Evolutionary conservation across 1,284 basidiomycete species (phyloP), one percentile per base, ranked within the genome.

Genomic region (Microstroma glucosiphilum): DNA sequence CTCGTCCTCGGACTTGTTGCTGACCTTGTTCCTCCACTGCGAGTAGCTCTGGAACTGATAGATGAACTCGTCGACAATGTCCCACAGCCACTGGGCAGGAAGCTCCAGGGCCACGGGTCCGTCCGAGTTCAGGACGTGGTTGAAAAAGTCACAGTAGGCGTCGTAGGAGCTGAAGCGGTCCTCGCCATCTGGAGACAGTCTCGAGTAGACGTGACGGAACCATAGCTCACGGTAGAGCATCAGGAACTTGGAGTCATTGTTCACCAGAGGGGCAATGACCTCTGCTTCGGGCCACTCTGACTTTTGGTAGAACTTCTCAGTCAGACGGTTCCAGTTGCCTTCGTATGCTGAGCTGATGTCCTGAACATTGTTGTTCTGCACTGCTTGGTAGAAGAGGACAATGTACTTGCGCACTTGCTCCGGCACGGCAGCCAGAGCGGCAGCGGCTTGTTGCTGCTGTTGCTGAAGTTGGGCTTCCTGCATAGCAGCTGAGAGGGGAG

Each of bases 1-100:
- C 79, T 97, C 94, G 73, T 96, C 92, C 60, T 93, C 92, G 0
- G 86, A 86, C 83, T 96, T 96, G 67, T 84, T 85, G 67, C 89
- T 88, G 41, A 88, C 86, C 77, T 90, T 90, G 48, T 89, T 89
- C 61, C 92, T 84, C 88, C 79, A 76, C 87, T 71, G 92, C 89
- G 82, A 96, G 96, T 23, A 77, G 63, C 89, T 89, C 80, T 96
- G 91, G 84, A 94, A 98, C 80, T 97, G 94, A 82, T 96, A 98
- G 73, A 97, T 96, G 81, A 98, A 98, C 79, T 97, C 94, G 82
- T 97, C 94, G 75, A 97, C 89, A 81, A 98, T 96, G 80, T 98
- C 94, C 91, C 93, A 97, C 6, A 98, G 82, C 94, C 94, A 98
- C 80, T 96, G 92, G 66, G 93, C 90, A 0, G 94, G 94, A 15